A percentile compares a stretch with the other conserved stretches of the same genome.
These are phyloP conservation scores for Helicosporidium sp. DNA, from an alignment of 139 green algal genomes.

Conservation along the genomic window DNA sequence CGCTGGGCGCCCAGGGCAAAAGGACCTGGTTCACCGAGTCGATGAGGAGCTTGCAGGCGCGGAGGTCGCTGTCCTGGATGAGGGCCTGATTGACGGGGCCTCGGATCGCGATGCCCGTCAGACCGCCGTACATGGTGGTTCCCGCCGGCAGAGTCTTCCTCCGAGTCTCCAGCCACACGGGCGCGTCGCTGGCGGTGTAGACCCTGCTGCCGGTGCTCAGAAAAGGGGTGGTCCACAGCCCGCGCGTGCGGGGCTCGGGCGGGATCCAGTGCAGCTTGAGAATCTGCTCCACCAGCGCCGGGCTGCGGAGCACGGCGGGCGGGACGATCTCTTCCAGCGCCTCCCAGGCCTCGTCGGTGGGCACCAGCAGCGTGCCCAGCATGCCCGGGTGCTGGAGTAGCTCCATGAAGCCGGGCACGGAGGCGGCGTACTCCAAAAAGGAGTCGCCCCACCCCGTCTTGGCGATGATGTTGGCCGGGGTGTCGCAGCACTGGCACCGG, in stretches of 20 bases:
- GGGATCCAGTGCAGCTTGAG: conserved; percentile 30
- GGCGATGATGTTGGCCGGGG: conserved; percentile 9
- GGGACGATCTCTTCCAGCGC: conserved; percentile 4
- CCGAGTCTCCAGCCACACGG: neutral
- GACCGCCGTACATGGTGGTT: conserved; percentile 6
- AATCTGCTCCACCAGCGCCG: conserved; percentile 8
- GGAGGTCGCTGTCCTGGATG: conserved; percentile 13
- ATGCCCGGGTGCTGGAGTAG: conserved; percentile 19
- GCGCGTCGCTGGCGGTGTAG: conserved; percentile 9
- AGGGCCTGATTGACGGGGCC: conserved; percentile 11
- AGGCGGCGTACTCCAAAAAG: conserved; percentile 7
- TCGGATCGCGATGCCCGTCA: conserved; percentile 10
- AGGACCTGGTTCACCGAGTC: conserved; percentile 22
- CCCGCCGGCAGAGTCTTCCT: conserved; percentile 1
- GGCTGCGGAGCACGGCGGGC: neutral
- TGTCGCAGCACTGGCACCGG: conserved; percentile 19
- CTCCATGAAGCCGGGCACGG: conserved; percentile 4
- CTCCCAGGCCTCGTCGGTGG: conserved; percentile 19
- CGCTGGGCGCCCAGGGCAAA: conserved; percentile 10
- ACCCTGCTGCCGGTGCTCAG: conserved; percentile 15
- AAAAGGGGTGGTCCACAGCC: conserved; percentile 26
- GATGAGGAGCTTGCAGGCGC: conserved; percentile 16
- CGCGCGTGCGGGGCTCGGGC: conserved; percentile 13
- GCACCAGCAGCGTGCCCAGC: conserved; percentile 25
- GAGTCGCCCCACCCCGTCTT: conserved; percentile 3